phyloP scores from a whole-genome alignment of 2,329 filamentous ascomycete species.

The Alternaria sp. region DNA sequence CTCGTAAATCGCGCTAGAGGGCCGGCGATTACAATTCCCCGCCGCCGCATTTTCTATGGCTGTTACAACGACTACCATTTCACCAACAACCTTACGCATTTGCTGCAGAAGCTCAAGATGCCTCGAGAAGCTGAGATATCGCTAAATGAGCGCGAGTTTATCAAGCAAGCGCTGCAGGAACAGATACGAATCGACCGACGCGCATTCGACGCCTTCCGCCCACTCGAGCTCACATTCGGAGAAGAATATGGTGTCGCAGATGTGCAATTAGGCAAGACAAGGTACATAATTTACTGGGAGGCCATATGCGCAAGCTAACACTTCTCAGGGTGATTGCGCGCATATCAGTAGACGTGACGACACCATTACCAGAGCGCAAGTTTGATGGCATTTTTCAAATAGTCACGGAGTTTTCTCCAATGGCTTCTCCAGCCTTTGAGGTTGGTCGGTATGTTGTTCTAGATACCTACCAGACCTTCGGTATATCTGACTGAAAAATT shows the following conservation, averaged over 20 bases:
- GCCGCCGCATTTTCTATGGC: constrained; percentile 33
- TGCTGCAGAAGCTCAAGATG: constrained; percentile 62
- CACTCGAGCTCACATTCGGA: constrained; percentile 79
- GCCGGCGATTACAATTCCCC: constrained; percentile 25
- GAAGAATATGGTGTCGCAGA: constrained; percentile 91
- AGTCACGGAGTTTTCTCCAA: constrained; percentile 85
- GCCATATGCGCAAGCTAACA: constrained; percentile 19
- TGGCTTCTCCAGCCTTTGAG: constrained; percentile 90
- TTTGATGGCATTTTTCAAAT: constrained; percentile 97
- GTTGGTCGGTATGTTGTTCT: constrained; percentile 66
- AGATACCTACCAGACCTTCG: neutral
- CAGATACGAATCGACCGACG: constrained; percentile 85
- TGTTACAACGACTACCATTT: constrained; percentile 8
- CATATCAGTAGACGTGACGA: constrained; percentile 85
- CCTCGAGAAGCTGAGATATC: constrained; percentile 92
- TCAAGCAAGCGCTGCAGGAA: constrained; percentile 80
- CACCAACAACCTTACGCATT: constrained; percentile 9
- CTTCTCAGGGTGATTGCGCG: constrained; percentile 74
- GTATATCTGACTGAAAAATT: constrained; percentile 26
- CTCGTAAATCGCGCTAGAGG: constrained; percentile 19
- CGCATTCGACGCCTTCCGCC: constrained; percentile 77
- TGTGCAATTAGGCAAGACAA: constrained; percentile 87
- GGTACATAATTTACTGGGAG: constrained; percentile 57
- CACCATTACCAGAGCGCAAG: constrained; percentile 84
- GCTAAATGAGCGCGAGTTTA: constrained; percentile 84